These are phyloP conservation scores for Salix purpurea DNA, from an alignment of 345 rosid genomes.

Conservation along the genomic window DNA sequence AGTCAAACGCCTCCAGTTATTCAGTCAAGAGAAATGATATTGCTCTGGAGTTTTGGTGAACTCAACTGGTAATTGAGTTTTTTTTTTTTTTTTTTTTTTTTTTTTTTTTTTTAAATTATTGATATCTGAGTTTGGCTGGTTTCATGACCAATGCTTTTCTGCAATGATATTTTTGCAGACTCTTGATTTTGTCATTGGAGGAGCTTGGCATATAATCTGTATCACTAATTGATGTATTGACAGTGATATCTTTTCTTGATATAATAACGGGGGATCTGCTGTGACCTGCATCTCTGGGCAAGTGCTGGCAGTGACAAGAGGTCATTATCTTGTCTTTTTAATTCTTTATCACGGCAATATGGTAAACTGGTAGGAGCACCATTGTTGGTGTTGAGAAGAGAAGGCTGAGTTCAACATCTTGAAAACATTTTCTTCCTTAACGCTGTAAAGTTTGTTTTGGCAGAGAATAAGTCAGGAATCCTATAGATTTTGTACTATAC, in stretches of 20 bases:
- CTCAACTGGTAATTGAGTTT: conserved; percentile 16
- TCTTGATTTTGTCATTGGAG: conserved; percentile 2
- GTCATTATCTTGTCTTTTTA: background rate
- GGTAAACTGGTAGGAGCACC: background rate
- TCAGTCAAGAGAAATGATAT: conserved; percentile 41
- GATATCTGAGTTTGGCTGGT: background rate
- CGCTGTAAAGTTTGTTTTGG: conserved; percentile 22
- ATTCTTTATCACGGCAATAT: background rate
- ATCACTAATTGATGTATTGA: conserved; percentile 11
- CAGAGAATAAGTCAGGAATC: conserved; percentile 11
- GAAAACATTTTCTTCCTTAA: conserved; percentile 11
- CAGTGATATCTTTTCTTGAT: conserved; percentile 14
- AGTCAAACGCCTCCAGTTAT: conserved; percentile 44
- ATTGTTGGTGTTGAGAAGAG: conserved; percentile 17
- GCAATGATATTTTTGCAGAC: conserved; percentile 27
- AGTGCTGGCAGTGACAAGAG: conserved; percentile 17
- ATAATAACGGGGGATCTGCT: conserved; percentile 1
- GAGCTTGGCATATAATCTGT: conserved; percentile 23
- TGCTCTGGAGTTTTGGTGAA: conserved; percentile 6
- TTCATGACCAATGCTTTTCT: background rate
- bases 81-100: background rate
- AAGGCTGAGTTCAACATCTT: conserved; percentile 14
- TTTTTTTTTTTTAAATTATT: background rate
- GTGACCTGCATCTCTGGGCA: conserved; percentile 10
- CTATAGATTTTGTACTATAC: conserved; percentile 26